Base-by-base conservation (phyloP, 805 yeast species). In the Nakazawaea sp. region DNA sequence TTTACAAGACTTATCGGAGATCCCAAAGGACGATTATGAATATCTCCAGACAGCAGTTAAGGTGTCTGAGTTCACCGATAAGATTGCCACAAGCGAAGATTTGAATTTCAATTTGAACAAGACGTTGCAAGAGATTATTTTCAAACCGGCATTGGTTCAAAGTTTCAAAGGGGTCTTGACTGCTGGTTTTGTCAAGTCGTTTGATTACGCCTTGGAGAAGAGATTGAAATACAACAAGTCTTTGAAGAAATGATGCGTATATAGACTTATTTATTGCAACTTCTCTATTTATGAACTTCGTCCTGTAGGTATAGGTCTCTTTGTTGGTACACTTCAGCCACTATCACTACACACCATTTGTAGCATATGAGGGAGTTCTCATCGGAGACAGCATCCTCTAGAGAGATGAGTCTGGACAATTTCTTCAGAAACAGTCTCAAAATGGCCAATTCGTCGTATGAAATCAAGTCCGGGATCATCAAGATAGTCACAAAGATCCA, bases 141-240 rank as follows among this genome's bases (percentile, higher is more conserved):
- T 64, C 30, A 60, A 61, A 52, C 80, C 92, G n/a, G 84, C 95
- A 12, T 52, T 78, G 12, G 57, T 76, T 7, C 98, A 92, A 57
- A 75, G 86, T 21, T 45, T 76, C 13, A 88, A 90, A 56, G 98
- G 98, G 0, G 49, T 90, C 1, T 62, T 86, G 29, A 87, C 95
- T 3, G 96, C 97, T 1, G 98, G 98, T 1, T 34, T 83, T 1
- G 52, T 63, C 15, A 84, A 82, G 52, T 76, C 89, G 9, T 52
- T 77, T 34, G 73, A 69, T 49, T 89, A 89, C 56, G 89, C 94
- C 4, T 62, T 72, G 56, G 94, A 86, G 33, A 89, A 89, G 58
- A 61, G 68, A 36, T 45, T 49, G 17, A 70, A 70, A 45, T 52
- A 56, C 32, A 35, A 37, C 20, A 35, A 37, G 12, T 32, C 41